These are phyloP conservation scores for Tuber indicum DNA, from an alignment of 495 filamentous ascomycete genomes.

Conservation along the genomic window DNA sequence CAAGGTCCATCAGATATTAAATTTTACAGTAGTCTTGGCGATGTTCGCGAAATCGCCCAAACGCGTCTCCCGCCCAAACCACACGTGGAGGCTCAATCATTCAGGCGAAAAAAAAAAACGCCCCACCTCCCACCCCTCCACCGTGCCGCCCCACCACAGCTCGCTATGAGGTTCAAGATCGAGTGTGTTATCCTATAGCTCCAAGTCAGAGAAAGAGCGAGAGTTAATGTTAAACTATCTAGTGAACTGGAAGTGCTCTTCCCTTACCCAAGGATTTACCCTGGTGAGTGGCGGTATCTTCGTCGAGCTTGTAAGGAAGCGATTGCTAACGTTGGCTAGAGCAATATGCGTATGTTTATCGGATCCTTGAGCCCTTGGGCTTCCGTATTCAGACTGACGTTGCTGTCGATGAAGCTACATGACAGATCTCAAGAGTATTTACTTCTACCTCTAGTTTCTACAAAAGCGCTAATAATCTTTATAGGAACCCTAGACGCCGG, in stretches of 20 bases:
- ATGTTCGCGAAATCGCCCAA: neutral
- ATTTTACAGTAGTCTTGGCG: neutral
- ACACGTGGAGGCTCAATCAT: neutral
- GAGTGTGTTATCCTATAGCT: conserved; percentile 54
- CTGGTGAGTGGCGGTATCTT: conserved; percentile 49
- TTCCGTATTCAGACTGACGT: conserved; percentile 6
- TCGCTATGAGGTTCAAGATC: conserved; percentile 93
- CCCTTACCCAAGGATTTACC: conserved; percentile 94
- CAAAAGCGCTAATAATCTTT: conserved; percentile 16
- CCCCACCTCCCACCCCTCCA: neutral
- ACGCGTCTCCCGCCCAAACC: neutral
- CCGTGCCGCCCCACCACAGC: conserved; percentile 8
- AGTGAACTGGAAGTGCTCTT: conserved; percentile 93
- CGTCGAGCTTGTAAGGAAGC: neutral
- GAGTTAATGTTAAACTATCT: conserved; percentile 17
- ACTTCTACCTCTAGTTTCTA: neutral
- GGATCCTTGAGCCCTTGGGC: neutral
- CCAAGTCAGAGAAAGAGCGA: neutral
- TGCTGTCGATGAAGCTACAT: conserved; percentile 60
- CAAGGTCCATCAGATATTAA: no score
- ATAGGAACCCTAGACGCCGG: conserved; percentile 80
- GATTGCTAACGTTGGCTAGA: conserved; percentile 46
- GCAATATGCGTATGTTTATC: conserved; percentile 70
- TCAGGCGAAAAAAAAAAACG: neutral
- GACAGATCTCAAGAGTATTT: conserved; percentile 85